Evolutionary conservation across 805 yeast genomes (phyloP).

Genomic region (Ogataea pini): DNA sequence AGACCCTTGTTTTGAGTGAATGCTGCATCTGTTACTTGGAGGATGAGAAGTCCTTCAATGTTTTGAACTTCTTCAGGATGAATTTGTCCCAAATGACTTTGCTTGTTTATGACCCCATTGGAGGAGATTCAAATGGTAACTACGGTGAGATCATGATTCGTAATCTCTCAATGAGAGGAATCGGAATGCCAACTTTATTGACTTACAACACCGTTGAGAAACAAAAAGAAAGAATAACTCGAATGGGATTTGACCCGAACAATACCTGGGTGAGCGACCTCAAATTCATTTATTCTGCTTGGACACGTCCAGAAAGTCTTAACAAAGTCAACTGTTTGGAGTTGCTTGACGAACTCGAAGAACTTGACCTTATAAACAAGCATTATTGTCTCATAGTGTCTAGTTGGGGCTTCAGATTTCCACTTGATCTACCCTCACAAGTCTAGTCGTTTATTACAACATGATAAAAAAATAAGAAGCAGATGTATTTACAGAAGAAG

Average conservation of each 20-base stretch:
- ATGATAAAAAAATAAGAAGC: slow-evolving; percentile 2
- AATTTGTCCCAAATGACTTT: slow-evolving; percentile 33
- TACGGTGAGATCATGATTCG: slow-evolving; percentile 71
- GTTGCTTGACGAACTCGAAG: slow-evolving; percentile 75
- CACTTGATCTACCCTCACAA: slow-evolving; percentile 11
- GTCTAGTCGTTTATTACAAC: slow-evolving; percentile 1
- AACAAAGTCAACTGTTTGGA: slow-evolving; percentile 55
- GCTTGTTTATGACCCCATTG: slow-evolving; percentile 70
- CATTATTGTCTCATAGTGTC: slow-evolving; percentile 55
- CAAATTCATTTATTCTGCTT: slow-evolving; percentile 38
- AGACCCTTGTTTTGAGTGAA: slow-evolving; percentile 69
- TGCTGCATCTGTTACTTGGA: slow-evolving; percentile 74
- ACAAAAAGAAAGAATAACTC: slow-evolving; percentile 40
- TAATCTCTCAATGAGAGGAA: slow-evolving; percentile 61
- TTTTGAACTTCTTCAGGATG: slow-evolving; percentile 45
- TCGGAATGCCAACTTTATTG: slow-evolving; percentile 57
- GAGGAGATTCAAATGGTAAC: slow-evolving; percentile 44
- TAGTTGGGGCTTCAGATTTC: slow-evolving; percentile 26
- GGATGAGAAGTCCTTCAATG: slow-evolving; percentile 46
- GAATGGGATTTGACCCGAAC: slow-evolving; percentile 28
- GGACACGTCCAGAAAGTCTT: slow-evolving; percentile 46
- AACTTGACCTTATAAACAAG: slow-evolving; percentile 55
- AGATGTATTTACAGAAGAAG: slow-evolving; percentile 10
- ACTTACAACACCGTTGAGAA: slow-evolving; percentile 48
- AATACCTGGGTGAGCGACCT: slow-evolving; percentile 45